Evolutionary conservation across 495 filamentous ascomycete species (phyloP).

Genomic region (Podospora australis): DNA sequence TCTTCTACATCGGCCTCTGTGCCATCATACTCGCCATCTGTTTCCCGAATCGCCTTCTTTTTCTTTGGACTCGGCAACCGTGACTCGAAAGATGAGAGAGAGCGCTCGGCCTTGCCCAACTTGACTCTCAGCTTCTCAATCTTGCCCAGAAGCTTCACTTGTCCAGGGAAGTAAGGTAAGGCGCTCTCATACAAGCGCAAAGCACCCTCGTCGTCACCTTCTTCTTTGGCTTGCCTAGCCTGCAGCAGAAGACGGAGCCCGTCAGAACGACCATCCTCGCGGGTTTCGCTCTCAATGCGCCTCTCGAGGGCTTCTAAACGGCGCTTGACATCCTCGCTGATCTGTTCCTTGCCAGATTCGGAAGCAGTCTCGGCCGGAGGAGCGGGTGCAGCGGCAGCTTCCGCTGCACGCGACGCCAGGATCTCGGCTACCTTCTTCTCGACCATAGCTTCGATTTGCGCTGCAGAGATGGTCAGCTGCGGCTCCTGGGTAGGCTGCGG

Average conservation of each 20-base stretch:
- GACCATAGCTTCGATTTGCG: constrained; percentile 84
- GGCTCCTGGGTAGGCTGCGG: constrained; percentile 35
- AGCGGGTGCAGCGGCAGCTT: constrained; percentile 9
- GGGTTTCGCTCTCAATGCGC: constrained; percentile 53
- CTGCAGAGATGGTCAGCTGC: constrained; percentile 54
- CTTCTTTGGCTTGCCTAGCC: constrained; percentile 82
- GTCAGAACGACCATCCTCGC: constrained; percentile 66
- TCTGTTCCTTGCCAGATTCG: constrained; percentile 36
- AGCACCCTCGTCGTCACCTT: constrained; percentile 70
- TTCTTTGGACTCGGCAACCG: too few species aligned
- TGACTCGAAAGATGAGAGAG: too few species aligned
- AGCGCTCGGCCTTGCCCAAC: constrained; percentile 39
- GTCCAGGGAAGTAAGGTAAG: constrained; percentile 76
- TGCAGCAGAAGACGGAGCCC: constrained; percentile 80
- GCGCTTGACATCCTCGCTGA: constrained; percentile 70
- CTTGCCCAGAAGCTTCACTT: constrained; percentile 71
- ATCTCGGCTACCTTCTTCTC: constrained; percentile 87
- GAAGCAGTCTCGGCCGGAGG: not conserved
- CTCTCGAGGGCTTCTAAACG: constrained; percentile 80
- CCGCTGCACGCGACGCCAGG: constrained; percentile 58
- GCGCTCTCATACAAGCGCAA: constrained; percentile 84
- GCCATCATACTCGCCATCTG: constrained; percentile 30
- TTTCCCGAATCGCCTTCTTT: constrained; percentile 12
- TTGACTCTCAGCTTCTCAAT: constrained; percentile 64
- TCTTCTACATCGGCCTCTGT: constrained; percentile 46